A percentile compares a stretch with the other conserved stretches of the same genome.
phyloP scores from a whole-genome alignment of 2,329 filamentous ascomycete genomes.

The Diaporthe velutina region DNA sequence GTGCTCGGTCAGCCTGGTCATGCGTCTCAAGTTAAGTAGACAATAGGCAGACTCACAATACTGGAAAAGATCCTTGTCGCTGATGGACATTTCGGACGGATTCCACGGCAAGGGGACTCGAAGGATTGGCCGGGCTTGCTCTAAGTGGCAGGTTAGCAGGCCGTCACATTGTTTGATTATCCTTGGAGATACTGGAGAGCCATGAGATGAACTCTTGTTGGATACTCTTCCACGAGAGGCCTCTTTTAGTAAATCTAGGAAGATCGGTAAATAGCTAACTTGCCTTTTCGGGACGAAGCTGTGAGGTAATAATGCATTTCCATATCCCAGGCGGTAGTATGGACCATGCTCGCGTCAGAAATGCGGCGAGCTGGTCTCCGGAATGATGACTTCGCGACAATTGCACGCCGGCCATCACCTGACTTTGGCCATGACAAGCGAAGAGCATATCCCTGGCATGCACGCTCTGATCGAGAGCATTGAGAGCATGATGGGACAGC shows the following conservation, averaged over 20 bases:
- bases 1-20: background rate
- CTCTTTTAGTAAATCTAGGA: background rate
- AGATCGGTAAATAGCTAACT: background rate
- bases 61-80: slow-evolving; percentile 14
- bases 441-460: background rate
- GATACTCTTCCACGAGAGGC: background rate
- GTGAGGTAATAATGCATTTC: slow-evolving; percentile 6
- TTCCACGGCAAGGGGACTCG: background rate
- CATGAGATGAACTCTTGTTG: background rate
- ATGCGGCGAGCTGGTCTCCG: background rate
- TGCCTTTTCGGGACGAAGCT: background rate
- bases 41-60: background rate
- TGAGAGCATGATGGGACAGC: background rate
- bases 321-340: background rate
- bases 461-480: slow-evolving; percentile 1
- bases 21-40: background rate
- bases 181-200: background rate
- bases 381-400: background rate
- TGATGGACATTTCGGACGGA: slow-evolving; percentile 2
- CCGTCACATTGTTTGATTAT: background rate
- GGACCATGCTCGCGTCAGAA: background rate
- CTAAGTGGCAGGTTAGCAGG: background rate
- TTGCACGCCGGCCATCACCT: background rate
- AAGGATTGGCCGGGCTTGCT: background rate
- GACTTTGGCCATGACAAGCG: background rate